Percentiles rank a stretch among this genome's conserved stretches.
These are phyloP conservation scores for Saccharomycopsis sp. DNA, from an alignment of 805 yeast species.

Conservation along the genomic window DNA sequence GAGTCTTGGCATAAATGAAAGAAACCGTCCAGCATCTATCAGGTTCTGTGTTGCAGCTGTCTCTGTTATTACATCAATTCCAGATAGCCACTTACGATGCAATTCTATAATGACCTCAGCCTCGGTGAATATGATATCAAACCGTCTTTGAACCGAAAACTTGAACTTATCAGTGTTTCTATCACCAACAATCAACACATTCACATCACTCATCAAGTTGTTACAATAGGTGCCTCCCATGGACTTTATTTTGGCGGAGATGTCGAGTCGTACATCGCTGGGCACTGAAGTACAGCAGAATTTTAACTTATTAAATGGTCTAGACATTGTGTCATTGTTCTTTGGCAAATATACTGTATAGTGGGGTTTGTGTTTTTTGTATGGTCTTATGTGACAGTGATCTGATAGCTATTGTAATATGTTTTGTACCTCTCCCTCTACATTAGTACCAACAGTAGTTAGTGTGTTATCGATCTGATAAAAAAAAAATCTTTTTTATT, in stretches of 20 bases:
- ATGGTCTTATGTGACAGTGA: too few species aligned
- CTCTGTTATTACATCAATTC: conserved; percentile 33
- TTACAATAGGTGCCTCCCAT: conserved; percentile 43
- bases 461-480: too few species aligned
- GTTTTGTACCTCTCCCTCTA: too few species aligned
- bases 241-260: conserved; percentile 32
- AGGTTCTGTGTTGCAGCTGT: conserved; percentile 27
- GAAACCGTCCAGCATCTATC: conserved; percentile 23
- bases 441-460: too few species aligned
- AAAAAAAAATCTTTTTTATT: too few species aligned
- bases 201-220: conserved; percentile 47
- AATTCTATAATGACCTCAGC: conserved; percentile 40
- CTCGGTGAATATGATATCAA: conserved; percentile 51
- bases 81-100: conserved; percentile 47
- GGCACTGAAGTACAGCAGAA: conserved; percentile 22
- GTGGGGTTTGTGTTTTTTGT: too few species aligned
- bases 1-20: conserved; percentile 23
- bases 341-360: too few species aligned
- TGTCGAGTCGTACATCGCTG: conserved; percentile 18
- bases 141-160: conserved; percentile 36
- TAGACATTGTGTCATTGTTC: neutral
- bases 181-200: conserved; percentile 46
- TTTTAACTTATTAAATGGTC: conserved; percentile 17
- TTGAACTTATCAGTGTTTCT: conserved; percentile 47
- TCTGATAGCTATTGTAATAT: too few species aligned